A percentile compares a stretch with the other conserved stretches of the same genome.
Evolutionary conservation across 2,329 filamentous ascomycete species (phyloP).

Genomic region (Raffaelea albimanens): DNA sequence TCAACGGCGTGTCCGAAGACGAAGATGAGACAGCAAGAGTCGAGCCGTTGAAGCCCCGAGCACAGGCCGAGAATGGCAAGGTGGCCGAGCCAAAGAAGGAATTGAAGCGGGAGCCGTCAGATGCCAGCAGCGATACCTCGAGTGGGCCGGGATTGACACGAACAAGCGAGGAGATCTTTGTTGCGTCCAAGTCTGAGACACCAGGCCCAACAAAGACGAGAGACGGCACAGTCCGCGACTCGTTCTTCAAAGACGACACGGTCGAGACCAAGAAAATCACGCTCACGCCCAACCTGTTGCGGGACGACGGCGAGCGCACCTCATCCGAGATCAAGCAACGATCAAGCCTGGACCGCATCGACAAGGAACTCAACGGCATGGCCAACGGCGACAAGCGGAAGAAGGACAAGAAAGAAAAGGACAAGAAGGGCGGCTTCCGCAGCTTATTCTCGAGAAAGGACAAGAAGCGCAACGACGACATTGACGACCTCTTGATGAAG

Average conservation of each 20-base stretch:
- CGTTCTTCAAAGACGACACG: conserved; percentile 94
- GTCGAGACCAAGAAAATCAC: conserved; percentile 97
- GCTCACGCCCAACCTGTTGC: conserved; percentile 81
- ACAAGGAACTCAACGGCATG: conserved; percentile 39
- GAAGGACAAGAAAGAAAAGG: conserved; percentile 65
- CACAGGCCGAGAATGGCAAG: conserved; percentile 27
- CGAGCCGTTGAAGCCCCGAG: conserved; percentile 42
- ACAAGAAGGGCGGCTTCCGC: conserved; percentile 46
- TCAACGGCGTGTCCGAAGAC: conserved; percentile 9
- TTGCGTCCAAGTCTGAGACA: conserved; percentile 35
- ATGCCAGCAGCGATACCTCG: conserved; percentile 18
- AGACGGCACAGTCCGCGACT: conserved; percentile 83
- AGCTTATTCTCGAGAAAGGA: conserved; percentile 56
- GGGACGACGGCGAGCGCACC: conserved; percentile 61
- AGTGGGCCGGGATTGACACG: conserved; percentile 21
- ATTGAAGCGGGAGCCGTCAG: conserved; percentile 8
- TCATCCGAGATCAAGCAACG: conserved; percentile 50
- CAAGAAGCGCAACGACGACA: conserved; percentile 45
- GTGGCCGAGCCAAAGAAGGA: conserved; percentile 22
- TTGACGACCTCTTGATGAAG: conserved; percentile 53
- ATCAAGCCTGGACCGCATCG: conserved; percentile 64
- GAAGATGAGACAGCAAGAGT: conserved; percentile 46
- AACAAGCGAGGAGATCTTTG: conserved; percentile 60
- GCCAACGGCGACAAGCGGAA: conserved; percentile 53
- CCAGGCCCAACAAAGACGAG: conserved; percentile 52